phyloP scores from a whole-genome alignment of 2,329 filamentous ascomycete species.

The Fusarium temperatum region DNA sequence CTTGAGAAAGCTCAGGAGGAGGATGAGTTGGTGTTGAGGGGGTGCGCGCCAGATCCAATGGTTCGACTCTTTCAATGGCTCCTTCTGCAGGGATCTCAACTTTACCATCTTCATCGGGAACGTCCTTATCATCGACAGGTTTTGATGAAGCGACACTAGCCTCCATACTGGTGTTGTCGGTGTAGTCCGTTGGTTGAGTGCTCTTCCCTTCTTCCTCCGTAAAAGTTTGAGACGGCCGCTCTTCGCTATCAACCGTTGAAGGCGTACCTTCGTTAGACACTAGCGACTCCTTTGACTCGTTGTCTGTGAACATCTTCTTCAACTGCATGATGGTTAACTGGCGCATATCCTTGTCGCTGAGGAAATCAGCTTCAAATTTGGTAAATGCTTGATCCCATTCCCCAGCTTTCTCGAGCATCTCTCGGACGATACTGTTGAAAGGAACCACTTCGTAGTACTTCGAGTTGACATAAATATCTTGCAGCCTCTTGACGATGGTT shows the following conservation, averaged over 20 bases:
- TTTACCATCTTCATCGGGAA: constrained; percentile 45
- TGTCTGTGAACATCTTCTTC: constrained; percentile 93
- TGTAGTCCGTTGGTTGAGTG: constrained; percentile 54
- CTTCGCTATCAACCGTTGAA: constrained; percentile 62
- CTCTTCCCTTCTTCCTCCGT: constrained; percentile 59
- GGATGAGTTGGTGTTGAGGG: constrained; percentile 40
- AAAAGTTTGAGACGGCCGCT: constrained; percentile 56
- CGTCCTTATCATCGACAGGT: constrained; percentile 35
- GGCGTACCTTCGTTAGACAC: constrained; percentile 72
- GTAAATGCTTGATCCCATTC: constrained; percentile 93
- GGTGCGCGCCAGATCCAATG: constrained; percentile 58
- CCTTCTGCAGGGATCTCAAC: constrained; percentile 44
- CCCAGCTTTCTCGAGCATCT: constrained; percentile 90
- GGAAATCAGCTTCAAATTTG: constrained; percentile 91
- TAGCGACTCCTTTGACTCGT: constrained; percentile 81
- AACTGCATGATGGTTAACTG: constrained; percentile 91
- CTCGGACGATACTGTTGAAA: constrained; percentile 85
- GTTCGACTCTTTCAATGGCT: constrained; percentile 58
- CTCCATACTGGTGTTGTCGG: constrained; percentile 46
- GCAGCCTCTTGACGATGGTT: constrained; percentile 77
- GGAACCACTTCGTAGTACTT: constrained; percentile 98
- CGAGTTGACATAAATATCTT: constrained; percentile 90
- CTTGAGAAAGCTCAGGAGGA: constrained; percentile 9
- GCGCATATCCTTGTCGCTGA: constrained; percentile 96
- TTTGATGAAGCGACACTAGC: constrained; percentile 44